These are phyloP conservation scores for Skeletonema costatum DNA, from an alignment of 108 stramenopile genomes.

Conservation along the genomic window DNA sequence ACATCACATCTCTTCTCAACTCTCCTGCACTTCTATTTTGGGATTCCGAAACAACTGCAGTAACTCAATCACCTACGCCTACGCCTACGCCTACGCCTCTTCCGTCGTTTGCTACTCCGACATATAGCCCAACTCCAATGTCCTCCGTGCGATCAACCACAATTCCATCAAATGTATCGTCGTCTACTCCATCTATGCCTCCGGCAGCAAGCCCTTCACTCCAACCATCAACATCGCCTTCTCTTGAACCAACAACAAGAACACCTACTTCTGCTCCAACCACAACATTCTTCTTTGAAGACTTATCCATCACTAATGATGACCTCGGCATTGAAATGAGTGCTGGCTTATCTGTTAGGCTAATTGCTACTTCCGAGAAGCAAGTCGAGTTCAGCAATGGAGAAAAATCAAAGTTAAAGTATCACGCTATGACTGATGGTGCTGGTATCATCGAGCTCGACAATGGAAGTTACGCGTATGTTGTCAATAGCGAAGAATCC, in stretches of 20 bases:
- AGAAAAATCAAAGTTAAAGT: neutral
- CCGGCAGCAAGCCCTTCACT: too few relatives aligned
- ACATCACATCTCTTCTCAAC: neutral
- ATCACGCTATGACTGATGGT: neutral
- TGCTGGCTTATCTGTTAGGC: neutral
- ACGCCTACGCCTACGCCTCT: neutral
- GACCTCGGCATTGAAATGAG: neutral
- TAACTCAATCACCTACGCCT: neutral
- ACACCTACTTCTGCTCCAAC: neutral
- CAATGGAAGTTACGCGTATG: conserved; percentile 23
- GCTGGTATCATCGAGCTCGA: neutral
- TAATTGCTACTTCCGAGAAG: neutral
- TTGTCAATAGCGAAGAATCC: conserved; percentile 54
- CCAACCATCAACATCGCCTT: too few relatives aligned
- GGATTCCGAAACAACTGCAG: neutral
- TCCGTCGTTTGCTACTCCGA: too few relatives aligned
- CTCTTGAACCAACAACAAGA: too few relatives aligned
- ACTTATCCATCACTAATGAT: neutral
- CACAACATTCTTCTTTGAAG: neutral
- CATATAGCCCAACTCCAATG: too few relatives aligned
- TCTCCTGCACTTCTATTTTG: neutral
- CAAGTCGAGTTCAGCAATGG: neutral
- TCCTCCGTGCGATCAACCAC: too few relatives aligned
- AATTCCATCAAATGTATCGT: too few relatives aligned
- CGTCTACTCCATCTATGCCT: too few relatives aligned